Evolutionary conservation across 2,329 filamentous ascomycete species (phyloP).

Genomic region (Alternaria panax): DNA sequence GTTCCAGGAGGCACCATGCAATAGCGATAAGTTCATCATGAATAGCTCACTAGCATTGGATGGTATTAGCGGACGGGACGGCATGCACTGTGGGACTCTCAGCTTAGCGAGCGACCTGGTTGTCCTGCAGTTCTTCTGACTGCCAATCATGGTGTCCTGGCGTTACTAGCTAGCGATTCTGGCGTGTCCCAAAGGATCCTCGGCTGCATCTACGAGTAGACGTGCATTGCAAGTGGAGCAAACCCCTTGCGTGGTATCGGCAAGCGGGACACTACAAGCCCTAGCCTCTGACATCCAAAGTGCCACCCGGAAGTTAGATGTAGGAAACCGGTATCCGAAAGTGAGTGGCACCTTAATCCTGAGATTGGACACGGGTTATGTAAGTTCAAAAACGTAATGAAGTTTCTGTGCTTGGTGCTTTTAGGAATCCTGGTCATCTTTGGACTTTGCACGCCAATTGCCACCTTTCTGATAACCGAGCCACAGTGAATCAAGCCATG

Average conservation of each 20-base stretch:
- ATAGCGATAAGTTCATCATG: conserved; percentile 7
- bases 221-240: conserved; percentile 4
- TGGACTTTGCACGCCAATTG: background rate
- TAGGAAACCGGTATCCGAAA: background rate
- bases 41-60: conserved; percentile 2
- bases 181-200: background rate
- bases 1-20: background rate
- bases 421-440: background rate
- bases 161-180: background rate
- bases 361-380: background rate
- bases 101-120: background rate
- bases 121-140: background rate
- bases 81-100: conserved; percentile 5
- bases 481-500: background rate
- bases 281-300: conserved; percentile 3
- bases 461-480: background rate
- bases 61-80: conserved; percentile 2
- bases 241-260: background rate
- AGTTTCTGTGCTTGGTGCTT: background rate
- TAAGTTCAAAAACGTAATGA: background rate
- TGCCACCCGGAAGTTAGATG: conserved; percentile 10
- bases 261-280: background rate
- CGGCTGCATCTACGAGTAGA: conserved; percentile 1
- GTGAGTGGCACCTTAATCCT: background rate
- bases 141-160: conserved; percentile 2